Base-by-base conservation (phyloP, 2,329 filamentous ascomycete species). In the Pochonia chlamydosporia region DNA sequence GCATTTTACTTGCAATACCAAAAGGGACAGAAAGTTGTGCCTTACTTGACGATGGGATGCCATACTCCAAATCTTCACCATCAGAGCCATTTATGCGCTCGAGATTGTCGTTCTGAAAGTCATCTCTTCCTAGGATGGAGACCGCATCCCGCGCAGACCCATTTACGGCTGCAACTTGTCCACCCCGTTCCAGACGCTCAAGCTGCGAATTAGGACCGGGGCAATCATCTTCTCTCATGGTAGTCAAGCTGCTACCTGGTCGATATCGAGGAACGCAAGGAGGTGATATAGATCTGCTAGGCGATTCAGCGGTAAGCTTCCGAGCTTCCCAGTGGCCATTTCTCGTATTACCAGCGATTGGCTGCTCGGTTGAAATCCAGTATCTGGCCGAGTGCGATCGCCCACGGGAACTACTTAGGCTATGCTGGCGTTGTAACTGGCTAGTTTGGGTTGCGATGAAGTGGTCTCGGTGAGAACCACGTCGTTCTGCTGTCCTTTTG, bases 201-300 rank as follows among this genome's bases (percentile, higher is more conserved):
- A 25, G 16, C 20, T 26, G 21, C 5, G 6, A 43, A 2, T 31
- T 24, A 16, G 28, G 11, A 26, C n/a, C 3, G 5, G n/a, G 20
- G 11, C 6, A 16, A 10, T 30, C 35, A 24, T 52, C 35, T 31
- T 45, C 44, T 26, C 20, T 40, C 9, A 21, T 42, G 10, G 25
- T 36, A 4, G 47, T 35, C 25, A 43, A 23, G 23, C 49, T 31
- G 3, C 41, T 49, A 16, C 10, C 24, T 7, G 45, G 39, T 21
- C 49, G 52, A 26, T 52, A 52, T 9, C 52, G 40, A 18, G 49
- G 49, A 5, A 52, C 33, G 8, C 30, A 35, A 7, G 52, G 52
- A 18, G 52, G 52, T 14, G 49, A 52, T 4, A 49, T 45, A 10
- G 52, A 43, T 26, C 47, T 28, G 23, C 28, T 33, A 3, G 26